phyloP scores from a whole-genome alignment of 2,329 filamentous ascomycete species.

The Trichoderma brevicompactum region DNA sequence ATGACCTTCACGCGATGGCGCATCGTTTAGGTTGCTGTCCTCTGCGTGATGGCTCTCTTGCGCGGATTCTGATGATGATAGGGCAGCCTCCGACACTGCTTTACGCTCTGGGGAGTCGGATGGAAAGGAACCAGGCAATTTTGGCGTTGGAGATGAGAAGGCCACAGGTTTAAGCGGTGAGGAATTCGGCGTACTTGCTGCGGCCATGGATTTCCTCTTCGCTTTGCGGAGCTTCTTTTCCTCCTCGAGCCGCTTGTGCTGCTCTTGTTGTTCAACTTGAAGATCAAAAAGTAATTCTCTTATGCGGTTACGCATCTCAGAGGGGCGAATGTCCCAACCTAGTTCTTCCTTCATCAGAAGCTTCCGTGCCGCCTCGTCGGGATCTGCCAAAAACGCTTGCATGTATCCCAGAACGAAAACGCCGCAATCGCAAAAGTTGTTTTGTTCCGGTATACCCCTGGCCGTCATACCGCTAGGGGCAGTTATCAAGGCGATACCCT shows the following conservation, averaged over 20 bases:
- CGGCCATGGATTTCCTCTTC: constrained; percentile 31
- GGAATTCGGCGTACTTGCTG: constrained; percentile 21
- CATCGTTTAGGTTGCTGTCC: neutral
- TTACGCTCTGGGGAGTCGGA: constrained; percentile 17
- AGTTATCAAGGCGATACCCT: constrained; percentile 47
- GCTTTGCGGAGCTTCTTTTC: constrained; percentile 40
- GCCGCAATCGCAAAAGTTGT: constrained; percentile 88
- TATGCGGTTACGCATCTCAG: constrained; percentile 66
- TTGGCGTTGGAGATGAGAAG: constrained; percentile 15
- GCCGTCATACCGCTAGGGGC: constrained; percentile 64
- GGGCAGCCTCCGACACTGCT: neutral
- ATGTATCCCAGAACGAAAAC: constrained; percentile 85
- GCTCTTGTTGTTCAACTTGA: constrained; percentile 60
- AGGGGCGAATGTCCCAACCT: constrained; percentile 59
- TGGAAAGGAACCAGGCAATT: constrained; percentile 27
- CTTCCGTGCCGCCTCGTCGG: constrained; percentile 69
- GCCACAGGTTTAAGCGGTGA: neutral
- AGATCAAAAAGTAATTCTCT: constrained; percentile 68
- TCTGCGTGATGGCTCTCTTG: neutral
- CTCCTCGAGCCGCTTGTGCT: constrained; percentile 47
- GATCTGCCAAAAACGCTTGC: constrained; percentile 76
- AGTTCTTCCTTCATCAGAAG: constrained; percentile 64
- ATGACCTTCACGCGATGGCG: neutral
- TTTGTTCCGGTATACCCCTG: constrained; percentile 75
- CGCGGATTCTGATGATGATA: constrained; percentile 6